phyloP scores from a whole-genome alignment of 2,329 filamentous ascomycete genomes.

The Phialocephala subalpina region DNA sequence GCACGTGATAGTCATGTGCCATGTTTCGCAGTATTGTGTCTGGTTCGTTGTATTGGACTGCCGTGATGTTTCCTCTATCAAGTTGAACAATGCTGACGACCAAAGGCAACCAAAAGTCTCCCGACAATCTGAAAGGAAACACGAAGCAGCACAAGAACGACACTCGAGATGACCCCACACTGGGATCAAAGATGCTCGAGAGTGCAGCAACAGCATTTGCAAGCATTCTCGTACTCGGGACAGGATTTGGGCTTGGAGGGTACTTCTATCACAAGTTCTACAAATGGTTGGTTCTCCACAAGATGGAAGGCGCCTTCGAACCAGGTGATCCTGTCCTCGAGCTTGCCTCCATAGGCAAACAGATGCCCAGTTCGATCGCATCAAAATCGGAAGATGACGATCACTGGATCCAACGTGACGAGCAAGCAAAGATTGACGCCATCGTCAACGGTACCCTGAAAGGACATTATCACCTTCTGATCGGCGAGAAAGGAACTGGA shows the following conservation, averaged over 20 bases:
- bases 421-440: slow-evolving; percentile 82
- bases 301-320: slow-evolving; percentile 91
- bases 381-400: slow-evolving; percentile 49
- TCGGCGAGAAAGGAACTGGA: slow-evolving; percentile 95
- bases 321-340: slow-evolving; percentile 91
- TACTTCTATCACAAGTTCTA: slow-evolving; percentile 85
- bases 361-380: slow-evolving; percentile 53
- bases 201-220: slow-evolving; percentile 78
- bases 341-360: slow-evolving; percentile 72
- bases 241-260: slow-evolving; percentile 70
- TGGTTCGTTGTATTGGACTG: neutral
- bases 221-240: slow-evolving; percentile 75
- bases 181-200: slow-evolving; percentile 70
- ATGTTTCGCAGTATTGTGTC: neutral
- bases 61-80: neutral
- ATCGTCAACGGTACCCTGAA: slow-evolving; percentile 77
- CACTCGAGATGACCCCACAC: slow-evolving; percentile 30
- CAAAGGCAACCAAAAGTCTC: slow-evolving; percentile 1
- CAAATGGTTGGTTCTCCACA: slow-evolving; percentile 88
- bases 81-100: neutral
- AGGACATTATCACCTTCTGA: slow-evolving; percentile 90
- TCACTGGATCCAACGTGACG: slow-evolving; percentile 84
- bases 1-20: neutral
- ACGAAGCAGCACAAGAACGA: slow-evolving; percentile 18
- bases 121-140: slow-evolving; percentile 16